These are phyloP conservation scores for Citrus glauca DNA, from an alignment of 345 rosid genomes.

Conservation along the genomic window DNA sequence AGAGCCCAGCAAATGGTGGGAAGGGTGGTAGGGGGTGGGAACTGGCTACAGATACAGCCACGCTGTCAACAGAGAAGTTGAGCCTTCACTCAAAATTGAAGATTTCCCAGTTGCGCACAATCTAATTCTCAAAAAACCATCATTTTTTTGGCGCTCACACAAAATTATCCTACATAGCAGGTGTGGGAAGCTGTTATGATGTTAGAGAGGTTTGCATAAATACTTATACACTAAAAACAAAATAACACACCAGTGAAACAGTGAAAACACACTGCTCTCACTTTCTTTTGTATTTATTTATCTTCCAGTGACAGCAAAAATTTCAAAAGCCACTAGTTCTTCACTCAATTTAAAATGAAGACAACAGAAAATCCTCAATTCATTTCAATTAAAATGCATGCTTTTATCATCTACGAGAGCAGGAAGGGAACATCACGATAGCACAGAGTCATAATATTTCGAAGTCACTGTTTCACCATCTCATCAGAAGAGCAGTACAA, in stretches of 20 bases:
- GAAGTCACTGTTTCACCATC: not conserved
- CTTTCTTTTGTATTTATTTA: not conserved
- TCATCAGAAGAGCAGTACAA: not conserved
- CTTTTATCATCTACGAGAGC: not conserved
- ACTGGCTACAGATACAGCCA: not conserved
- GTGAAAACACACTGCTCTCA: not conserved
- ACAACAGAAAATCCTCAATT: not conserved
- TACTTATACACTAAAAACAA: not conserved
- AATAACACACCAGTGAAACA: not conserved
- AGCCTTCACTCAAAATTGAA: not conserved
- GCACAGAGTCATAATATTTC: not conserved
- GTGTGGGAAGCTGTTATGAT: not conserved
- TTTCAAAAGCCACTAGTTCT: not conserved
- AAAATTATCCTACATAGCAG: not conserved
- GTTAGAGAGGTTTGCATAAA: not conserved
- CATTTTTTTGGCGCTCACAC: not conserved
- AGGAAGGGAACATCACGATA: not conserved
- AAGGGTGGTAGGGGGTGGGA: not conserved
- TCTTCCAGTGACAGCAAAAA: not conserved
- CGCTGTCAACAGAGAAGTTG: not conserved
- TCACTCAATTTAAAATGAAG: not conserved
- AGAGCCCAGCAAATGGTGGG: not conserved
- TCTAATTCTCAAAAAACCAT: not conserved
- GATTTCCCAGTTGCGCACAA: not conserved
- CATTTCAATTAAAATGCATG: not conserved